Base-by-base conservation (phyloP, 2,329 filamentous ascomycete genomes). In the Pyrenochaeta sp. region DNA sequence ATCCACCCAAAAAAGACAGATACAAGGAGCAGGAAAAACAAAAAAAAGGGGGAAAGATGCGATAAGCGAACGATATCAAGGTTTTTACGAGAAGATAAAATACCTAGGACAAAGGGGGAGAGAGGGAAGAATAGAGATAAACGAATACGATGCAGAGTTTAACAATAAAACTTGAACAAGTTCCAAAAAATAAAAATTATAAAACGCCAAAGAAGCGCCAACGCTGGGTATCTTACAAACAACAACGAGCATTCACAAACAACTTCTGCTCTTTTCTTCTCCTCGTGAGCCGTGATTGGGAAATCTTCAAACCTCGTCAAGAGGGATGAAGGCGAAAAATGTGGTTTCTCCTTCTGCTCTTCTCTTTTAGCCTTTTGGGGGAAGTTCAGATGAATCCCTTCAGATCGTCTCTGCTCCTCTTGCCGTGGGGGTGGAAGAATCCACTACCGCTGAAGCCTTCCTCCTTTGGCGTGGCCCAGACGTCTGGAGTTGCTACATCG, bases 381-480 rank as follows among this genome's bases (percentile, higher is more conserved):
- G n/a, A n/a, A n/a, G n/a, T n/a, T n/a, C n/a, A 56, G 21, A 20
- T 48, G 42, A 42, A 48, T 15, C 45, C 33, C 21, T 42, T 53
- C 4, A 48, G 9, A 14, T 21, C 21, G 44, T 40, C 48, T 35
- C 49, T 41, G 4, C 33, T 41, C 29, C 32, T 17, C 15, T 33
- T 37, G 12, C 9, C 29, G 2, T 14, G 18, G 6, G 36, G 36
- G 6, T 51, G 42, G 21, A 72, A 69, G 21, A 72, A 72, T 0
- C 63, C 69, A 52, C 61, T 67, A 0, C 48, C 54, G 17, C 51
- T 41, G 18, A 60, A 64, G 10, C 49, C 62, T 55, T 69, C 50
- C 75, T 83, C 59, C 73, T 68, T 73, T 1, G 73, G 73, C 54
- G 73, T 75, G 4, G 68, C 68, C 70, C 70, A 75, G 2, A 61